phyloP scores from a whole-genome alignment of 2,329 filamentous ascomycete species.

The Phialophora tarda region DNA sequence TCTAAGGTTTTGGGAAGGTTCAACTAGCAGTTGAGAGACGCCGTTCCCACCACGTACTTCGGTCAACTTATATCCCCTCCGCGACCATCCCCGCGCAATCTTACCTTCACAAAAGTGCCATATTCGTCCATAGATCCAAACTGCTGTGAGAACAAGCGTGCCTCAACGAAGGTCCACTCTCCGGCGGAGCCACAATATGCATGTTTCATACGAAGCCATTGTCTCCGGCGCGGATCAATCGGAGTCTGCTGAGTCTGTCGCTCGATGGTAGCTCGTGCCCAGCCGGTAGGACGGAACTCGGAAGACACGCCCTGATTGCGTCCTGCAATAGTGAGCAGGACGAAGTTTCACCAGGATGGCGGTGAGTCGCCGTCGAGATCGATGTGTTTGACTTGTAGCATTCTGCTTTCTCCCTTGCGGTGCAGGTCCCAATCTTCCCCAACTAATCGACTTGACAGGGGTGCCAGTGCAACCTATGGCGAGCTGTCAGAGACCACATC shows the following conservation, averaged over 20 bases:
- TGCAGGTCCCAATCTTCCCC: background rate
- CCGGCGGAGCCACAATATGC: background rate
- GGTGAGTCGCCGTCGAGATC: conserved; percentile 16
- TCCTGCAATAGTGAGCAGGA: conserved; percentile 7
- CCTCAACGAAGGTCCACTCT: conserved; percentile 4
- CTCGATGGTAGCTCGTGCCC: background rate
- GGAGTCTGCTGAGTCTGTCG: background rate
- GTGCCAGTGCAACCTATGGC: background rate
- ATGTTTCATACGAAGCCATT: conserved; percentile 1
- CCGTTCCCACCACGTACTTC: conserved; percentile 1
- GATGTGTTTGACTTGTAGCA: conserved; percentile 16
- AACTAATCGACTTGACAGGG: background rate
- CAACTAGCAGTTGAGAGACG: background rate
- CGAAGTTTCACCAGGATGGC: conserved; percentile 24
- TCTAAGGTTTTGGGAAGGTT: conserved; percentile 5
- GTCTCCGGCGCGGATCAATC: conserved; percentile 5
- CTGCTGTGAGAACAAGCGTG: background rate
- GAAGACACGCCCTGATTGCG: background rate
- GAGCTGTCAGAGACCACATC: background rate
- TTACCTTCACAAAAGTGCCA: background rate
- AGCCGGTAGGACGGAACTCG: background rate
- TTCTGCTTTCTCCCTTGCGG: background rate
- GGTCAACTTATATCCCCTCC: conserved; percentile 12
- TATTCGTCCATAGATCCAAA: background rate
- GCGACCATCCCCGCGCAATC: background rate